These are phyloP conservation scores for Starmerella asiatica DNA, from an alignment of 805 yeast species.

Conservation along the genomic window DNA sequence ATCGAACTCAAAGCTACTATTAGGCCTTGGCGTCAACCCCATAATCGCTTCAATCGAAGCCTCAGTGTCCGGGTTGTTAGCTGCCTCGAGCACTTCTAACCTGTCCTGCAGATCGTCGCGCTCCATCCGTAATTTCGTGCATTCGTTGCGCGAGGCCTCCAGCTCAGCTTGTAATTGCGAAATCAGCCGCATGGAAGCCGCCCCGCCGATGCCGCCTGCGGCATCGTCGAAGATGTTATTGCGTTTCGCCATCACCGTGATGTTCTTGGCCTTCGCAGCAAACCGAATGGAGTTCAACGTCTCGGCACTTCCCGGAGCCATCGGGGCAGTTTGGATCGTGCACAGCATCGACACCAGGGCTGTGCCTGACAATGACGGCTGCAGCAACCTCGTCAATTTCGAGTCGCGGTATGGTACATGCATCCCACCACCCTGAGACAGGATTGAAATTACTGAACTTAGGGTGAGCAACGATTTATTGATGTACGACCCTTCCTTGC, in stretches of 20 bases:
- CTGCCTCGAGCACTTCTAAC: constrained; percentile 14
- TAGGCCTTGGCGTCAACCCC: too few species aligned
- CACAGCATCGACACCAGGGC: constrained; percentile 76
- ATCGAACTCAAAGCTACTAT: constrained; percentile 1
- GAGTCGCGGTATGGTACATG: constrained; percentile 93
- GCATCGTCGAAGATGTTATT: constrained; percentile 23
- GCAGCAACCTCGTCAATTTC: constrained; percentile 74
- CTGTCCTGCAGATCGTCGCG: constrained; percentile 21
- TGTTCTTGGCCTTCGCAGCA: constrained; percentile 86
- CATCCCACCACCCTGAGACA: constrained; percentile 38
- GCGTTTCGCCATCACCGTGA: constrained; percentile 52
- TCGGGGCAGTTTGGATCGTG: constrained; percentile 62
- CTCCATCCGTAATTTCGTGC: constrained; percentile 5
- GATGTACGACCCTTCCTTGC: constrained; percentile 88
- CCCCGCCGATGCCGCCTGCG: constrained; percentile 24
- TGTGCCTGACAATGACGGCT: constrained; percentile 82
- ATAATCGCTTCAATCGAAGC: constrained; percentile 18
- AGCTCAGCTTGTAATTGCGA: constrained; percentile 48
- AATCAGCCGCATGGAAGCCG: constrained; percentile 36
- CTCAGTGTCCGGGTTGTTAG: constrained; percentile 15
- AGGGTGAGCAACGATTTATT: constrained; percentile 82
- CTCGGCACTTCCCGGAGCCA: constrained; percentile 48
- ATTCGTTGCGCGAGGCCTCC: constrained; percentile 23
- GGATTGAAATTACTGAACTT: constrained; percentile 80
- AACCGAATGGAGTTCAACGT: constrained; percentile 78